Evolutionary conservation across 192 early-diverging fungal species (phyloP).

Genomic region (Rhizophagus sp.): DNA sequence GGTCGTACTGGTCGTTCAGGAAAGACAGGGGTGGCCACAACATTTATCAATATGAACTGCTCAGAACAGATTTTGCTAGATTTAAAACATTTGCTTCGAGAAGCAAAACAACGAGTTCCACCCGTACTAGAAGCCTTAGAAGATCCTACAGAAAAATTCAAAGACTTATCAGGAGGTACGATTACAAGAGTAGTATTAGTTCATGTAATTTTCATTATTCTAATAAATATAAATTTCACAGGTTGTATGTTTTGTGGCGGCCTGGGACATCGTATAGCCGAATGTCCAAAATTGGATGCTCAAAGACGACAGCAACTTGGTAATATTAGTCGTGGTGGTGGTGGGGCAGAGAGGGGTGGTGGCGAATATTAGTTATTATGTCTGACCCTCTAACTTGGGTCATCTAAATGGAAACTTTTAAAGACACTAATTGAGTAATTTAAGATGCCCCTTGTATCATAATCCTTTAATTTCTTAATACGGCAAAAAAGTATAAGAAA

Average conservation of each 20-base stretch:
- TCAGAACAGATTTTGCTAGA: conserved; percentile 94
- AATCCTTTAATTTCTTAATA: too few species aligned
- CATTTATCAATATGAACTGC: conserved; percentile 92
- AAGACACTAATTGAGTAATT: too few species aligned
- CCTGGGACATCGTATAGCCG: conserved; percentile 86
- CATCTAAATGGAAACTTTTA: too few species aligned
- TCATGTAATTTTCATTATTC: conserved; percentile 15
- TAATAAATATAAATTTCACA: conserved; percentile 34
- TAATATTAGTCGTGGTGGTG: conserved; percentile 27
- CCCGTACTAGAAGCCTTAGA: conserved; percentile 81
- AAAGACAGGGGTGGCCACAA: conserved; percentile 94
- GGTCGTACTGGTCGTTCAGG: conserved; percentile 97
- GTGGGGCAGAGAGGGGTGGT: conserved; percentile 26
- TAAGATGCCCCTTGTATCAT: too few species aligned
- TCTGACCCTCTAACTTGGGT: neutral
- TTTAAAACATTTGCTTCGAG: conserved; percentile 87
- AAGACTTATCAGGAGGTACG: conserved; percentile 63
- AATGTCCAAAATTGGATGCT: conserved; percentile 79
- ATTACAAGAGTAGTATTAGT: conserved; percentile 25
- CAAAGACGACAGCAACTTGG: conserved; percentile 30
- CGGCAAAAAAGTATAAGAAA: too few species aligned
- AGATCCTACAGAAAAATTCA: conserved; percentile 88
- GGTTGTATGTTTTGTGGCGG: conserved; percentile 97
- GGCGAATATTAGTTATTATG: conserved; percentile 11
- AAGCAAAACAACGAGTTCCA: conserved; percentile 93